A percentile compares a stretch with the other conserved stretches of the same genome.
phyloP scores from a whole-genome alignment of 2,329 filamentous ascomycete genomes.

The Aspergillus arachidicola region DNA sequence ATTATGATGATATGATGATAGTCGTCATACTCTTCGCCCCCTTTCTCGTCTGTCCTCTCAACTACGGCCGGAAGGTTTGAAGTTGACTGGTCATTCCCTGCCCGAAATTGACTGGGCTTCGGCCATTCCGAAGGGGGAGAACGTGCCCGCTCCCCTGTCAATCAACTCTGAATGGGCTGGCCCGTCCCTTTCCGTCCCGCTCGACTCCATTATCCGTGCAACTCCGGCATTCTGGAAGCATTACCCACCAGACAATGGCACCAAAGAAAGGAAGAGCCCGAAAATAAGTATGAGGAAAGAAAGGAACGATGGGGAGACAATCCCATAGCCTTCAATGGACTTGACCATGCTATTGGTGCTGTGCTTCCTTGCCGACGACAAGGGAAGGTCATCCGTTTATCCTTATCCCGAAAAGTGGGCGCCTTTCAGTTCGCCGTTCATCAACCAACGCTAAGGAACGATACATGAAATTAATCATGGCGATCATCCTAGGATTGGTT shows the following conservation, averaged over 20 bases:
- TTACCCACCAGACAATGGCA: slow-evolving; percentile 2
- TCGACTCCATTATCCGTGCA: slow-evolving; percentile 21
- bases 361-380: neutral
- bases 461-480: slow-evolving; percentile 23
- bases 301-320: neutral
- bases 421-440: slow-evolving; percentile 3
- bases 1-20: neutral
- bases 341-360: neutral
- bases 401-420: slow-evolving; percentile 8
- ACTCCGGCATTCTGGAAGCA: slow-evolving; percentile 7
- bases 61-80: slow-evolving; percentile 4
- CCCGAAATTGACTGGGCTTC: slow-evolving; percentile 7
- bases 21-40: slow-evolving; percentile 2
- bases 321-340: neutral
- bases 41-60: neutral
- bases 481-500: slow-evolving; percentile 27
- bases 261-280: neutral
- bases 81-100: slow-evolving; percentile 11
- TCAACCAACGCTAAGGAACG: slow-evolving; percentile 10
- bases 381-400: neutral
- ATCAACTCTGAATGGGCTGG: slow-evolving; percentile 26
- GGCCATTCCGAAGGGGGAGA: slow-evolving; percentile 16
- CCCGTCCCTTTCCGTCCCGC: slow-evolving; percentile 43
- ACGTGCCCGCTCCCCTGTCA: slow-evolving; percentile 14
- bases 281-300: slow-evolving; percentile 9